Base-by-base conservation (phyloP, 1,139 yeast species). In the Magnusiomyces fungicola region DNA sequence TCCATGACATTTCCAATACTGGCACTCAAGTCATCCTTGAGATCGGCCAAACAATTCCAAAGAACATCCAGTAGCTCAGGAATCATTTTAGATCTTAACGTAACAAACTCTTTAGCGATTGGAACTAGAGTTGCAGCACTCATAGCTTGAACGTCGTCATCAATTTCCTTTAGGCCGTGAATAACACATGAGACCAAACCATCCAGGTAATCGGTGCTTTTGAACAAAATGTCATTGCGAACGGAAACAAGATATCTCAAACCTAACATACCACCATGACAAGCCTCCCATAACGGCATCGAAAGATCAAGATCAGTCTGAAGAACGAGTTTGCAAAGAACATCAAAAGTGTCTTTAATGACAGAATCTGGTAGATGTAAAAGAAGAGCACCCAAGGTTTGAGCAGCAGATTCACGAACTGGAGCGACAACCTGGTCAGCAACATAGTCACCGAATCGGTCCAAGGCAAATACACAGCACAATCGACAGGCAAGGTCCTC, bases 371-470 rank as follows among this genome's bases (percentile, higher is more conserved):
- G 76, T 44, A 92, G 70, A 68, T 89, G 95, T 29, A 83, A 72
- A 46, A 92, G 70, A 45, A 92, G 70, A 1, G 97, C 96, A 25
- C 96, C 98, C 46, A 94, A 68, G 0, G 97, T 81, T 67, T 94
- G 99, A 0, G 97, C 97, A 29, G 94, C 88, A 24, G 96, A 88
- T 68, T 94, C 99, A 60, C 98, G 74, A 2, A 94, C 97, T 0
- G 99, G 99, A 0, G 97, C 98, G 38, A 94, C 95, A 16, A 94
- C 99, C 6, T 96, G 94, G 64, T 94, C 99, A 44, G 96, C 85
- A 37, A 94, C 96, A 65, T 87, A 94, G 68, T 94, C 99, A 50
- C 97, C 98, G 68, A 94, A 94, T 60, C 97, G 71, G 67, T 94
- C 99, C 50, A 92, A 73, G 2, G 97, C 94, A 67, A 94, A 88